Conservation (phyloP, 2,329 filamentous ascomycete species). For the Colletotrichum kahawae region DNA sequence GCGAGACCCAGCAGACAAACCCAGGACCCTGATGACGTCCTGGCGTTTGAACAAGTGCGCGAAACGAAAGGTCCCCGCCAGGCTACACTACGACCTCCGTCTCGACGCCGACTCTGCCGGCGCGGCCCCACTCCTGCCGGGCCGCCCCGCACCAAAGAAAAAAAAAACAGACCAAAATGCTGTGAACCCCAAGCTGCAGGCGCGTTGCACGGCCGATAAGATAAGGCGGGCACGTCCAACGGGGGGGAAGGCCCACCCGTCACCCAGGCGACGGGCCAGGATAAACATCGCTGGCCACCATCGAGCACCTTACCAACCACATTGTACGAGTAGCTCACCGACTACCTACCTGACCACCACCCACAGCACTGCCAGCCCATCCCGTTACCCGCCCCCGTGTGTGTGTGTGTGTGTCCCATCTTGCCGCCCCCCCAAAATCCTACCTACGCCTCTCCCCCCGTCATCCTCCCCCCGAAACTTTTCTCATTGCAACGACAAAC, state of each 20-base stretch:
- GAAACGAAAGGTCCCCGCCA: neutral
- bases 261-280: constrained; percentile 13
- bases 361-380: neutral
- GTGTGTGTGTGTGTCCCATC: neutral
- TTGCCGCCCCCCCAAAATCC: neutral
- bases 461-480: neutral
- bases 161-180: neutral
- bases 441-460: neutral
- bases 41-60: neutral
- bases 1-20: neutral
- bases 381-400: neutral
- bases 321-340: constrained; percentile 10
- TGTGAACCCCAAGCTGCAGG: constrained; percentile 6
- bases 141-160: constrained; percentile 3
- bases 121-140: neutral
- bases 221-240: neutral
- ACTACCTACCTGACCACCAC: neutral
- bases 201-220: constrained; percentile 13
- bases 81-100: neutral
- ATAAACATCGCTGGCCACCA: constrained; percentile 10
- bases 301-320: neutral
- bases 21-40: neutral
- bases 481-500: neutral
- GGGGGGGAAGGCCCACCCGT: constrained; percentile 1
- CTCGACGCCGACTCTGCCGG: neutral